Evolutionary conservation across 192 early-diverging fungal species (phyloP), one percentile per base, ranked within the genome.

Genomic region (Coemansia guatemalensis): DNA sequence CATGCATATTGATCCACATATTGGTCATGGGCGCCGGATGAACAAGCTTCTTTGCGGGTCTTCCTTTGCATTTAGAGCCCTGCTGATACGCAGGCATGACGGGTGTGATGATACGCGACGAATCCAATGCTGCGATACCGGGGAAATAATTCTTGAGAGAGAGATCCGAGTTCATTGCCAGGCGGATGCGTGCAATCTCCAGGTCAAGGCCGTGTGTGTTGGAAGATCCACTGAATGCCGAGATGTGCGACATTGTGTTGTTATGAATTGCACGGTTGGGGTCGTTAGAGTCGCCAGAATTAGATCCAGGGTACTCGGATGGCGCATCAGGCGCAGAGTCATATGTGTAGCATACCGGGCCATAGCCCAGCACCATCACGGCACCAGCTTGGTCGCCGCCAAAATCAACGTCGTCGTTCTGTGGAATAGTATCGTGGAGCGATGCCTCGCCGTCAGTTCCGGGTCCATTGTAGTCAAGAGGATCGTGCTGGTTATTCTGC

Each of bases 1-100:
- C 68, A 30, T 82, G 74, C 79, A 82, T 82, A 4, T 58, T 58
- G 11, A 82, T 65, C 79, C 79, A 82, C 47, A 44, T 32, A 8
- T 59, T 20, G 0, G 64, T 30, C 70, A 82, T 60, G 18, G 58
- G 66, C 17, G 64, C 67, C 18, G 79, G 79, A 29, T 73, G 67
- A 22, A 68, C 48, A 23, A 77, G 53, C 23, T 44, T 39, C 51
- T 51, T 32, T 33, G 57, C 56, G 29, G 27, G 9, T 1, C 51
- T 51, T 30, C 53, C 53, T 5, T 44, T 22, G 60, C 67, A 69
- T 5, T 29, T 52, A 9, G 25, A 50, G 24, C 21, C 59, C 12
- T 26, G 21, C 9, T 25, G 29, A 26, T 26, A 8, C 29, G 52
- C n/a, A 20, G n/a, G 23, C 29, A 30, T 24, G 14, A 41, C 54